Evolutionary conservation across 2,329 filamentous ascomycete species (phyloP).

Genomic region (Cercospora sp.): DNA sequence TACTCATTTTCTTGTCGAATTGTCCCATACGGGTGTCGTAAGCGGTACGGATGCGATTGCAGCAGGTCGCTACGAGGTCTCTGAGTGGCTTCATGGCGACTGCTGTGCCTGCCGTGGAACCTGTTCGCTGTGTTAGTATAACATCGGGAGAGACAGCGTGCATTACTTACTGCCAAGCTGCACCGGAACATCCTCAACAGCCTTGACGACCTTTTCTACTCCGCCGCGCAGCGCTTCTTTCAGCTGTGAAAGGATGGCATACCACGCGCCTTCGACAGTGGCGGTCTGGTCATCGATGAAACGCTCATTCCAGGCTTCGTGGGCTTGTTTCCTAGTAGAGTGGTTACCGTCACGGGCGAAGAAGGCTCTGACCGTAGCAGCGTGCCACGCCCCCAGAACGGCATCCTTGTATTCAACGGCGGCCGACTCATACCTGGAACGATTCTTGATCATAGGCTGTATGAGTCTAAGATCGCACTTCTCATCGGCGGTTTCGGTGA

Average conservation of each 20-base stretch:
- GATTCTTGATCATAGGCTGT: constrained; percentile 11
- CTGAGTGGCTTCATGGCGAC: neutral
- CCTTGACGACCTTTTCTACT: neutral
- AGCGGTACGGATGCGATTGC: constrained; percentile 12
- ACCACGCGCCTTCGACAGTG: neutral
- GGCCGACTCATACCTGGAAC: neutral
- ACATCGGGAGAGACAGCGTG: no score
- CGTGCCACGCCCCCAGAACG: no score
- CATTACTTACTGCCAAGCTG: constrained; percentile 12
- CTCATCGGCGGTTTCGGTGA: neutral
- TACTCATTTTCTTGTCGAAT: constrained; percentile 17
- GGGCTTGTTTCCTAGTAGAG: no score
- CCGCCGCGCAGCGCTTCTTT: neutral
- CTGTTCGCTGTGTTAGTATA: no score
- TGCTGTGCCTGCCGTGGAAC: no score
- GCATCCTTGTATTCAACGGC: neutral
- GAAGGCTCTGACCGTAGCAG: constrained; percentile 17
- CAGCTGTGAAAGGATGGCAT: neutral
- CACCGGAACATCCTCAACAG: constrained; percentile 4
- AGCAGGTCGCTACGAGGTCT: neutral
- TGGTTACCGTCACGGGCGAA: no score
- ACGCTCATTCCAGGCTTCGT: constrained; percentile 32
- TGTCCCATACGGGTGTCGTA: neutral
- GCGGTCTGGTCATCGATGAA: constrained; percentile 19
- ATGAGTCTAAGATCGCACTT: constrained; percentile 7